Conservation (phyloP, 257 asterid genomes). For the Parsonsia alboflavescens region DNA sequence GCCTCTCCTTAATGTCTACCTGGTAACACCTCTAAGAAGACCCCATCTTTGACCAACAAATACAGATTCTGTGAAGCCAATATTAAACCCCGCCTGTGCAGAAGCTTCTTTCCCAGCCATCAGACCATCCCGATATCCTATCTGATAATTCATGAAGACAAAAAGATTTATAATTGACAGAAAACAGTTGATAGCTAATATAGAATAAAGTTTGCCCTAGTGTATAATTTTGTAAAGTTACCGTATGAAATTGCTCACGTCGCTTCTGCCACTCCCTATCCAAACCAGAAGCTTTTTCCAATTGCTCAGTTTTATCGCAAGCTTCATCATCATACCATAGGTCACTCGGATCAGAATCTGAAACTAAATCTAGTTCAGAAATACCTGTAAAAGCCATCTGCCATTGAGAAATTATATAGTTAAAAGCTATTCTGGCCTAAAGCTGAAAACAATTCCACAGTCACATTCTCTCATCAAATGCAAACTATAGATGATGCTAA, state of each 20-base stretch:
- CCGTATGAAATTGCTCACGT: conserved; percentile 71
- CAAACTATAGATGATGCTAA: no score
- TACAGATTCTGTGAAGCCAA: conserved; percentile 66
- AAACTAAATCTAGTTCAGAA: conserved; percentile 4
- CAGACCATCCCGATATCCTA: conserved; percentile 96
- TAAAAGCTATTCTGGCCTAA: no score
- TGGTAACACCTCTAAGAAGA: conserved; percentile 61
- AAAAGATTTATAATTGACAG: conserved; percentile 7
- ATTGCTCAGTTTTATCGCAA: conserved; percentile 33
- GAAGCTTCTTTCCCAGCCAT: conserved; percentile 81
- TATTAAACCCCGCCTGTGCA: conserved; percentile 78
- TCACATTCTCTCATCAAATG: no score
- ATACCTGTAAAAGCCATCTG: neutral
- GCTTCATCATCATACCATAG: conserved; percentile 66
- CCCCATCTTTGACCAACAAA: conserved; percentile 69
- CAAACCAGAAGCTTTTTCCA: conserved; percentile 35
- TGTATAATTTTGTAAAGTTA: conserved; percentile 25
- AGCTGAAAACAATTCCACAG: neutral
- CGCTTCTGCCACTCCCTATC: conserved; percentile 82
- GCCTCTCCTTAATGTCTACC: conserved; percentile 32
- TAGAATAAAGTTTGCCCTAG: neutral
- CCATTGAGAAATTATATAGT: no score
- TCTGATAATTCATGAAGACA: conserved; percentile 37
- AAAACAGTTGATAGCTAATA: neutral
- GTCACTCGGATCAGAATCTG: conserved; percentile 46